Conservation (phyloP, 2,329 filamentous ascomycete species). For the Lasiodiplodia hormozganensis region DNA sequence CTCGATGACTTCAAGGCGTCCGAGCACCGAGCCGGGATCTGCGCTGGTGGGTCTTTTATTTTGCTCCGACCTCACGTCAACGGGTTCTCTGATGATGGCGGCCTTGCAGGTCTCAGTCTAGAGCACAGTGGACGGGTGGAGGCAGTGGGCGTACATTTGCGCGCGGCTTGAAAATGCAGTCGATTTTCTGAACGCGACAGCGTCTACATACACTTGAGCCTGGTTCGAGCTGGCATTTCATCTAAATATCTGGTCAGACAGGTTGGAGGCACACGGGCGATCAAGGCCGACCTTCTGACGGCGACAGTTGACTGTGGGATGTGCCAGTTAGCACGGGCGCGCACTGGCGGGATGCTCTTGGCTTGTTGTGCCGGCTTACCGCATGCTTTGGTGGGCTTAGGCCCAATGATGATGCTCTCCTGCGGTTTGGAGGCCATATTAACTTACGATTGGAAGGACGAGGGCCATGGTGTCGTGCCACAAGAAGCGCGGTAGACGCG, state of each 20-base stretch:
- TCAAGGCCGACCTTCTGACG: conserved; percentile 31
- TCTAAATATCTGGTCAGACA: conserved; percentile 20
- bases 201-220: conserved; percentile 31
- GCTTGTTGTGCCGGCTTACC: conserved; percentile 19
- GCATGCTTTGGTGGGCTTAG: conserved; percentile 33
- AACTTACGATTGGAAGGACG: conserved; percentile 15
- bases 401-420: conserved; percentile 28
- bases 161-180: conserved; percentile 51
- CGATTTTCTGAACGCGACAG: conserved; percentile 34
- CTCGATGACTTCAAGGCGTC: conserved; percentile 31
- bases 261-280: neutral
- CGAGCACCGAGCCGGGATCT: conserved; percentile 27
- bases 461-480: conserved; percentile 21
- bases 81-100: conserved; percentile 25
- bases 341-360: neutral
- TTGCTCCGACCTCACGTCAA: conserved; percentile 14
- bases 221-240: conserved; percentile 33
- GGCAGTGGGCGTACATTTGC: conserved; percentile 44
- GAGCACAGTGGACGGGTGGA: conserved; percentile 4
- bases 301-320: conserved; percentile 31
- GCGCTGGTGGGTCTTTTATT: conserved; percentile 10
- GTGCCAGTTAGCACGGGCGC: neutral
- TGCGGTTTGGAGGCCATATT: conserved; percentile 23
- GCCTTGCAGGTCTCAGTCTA: conserved; percentile 1
- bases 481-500: conserved; percentile 1